Conservation (phyloP, 208 protist genomes). For the Tritrichomonas foetus region DNA sequence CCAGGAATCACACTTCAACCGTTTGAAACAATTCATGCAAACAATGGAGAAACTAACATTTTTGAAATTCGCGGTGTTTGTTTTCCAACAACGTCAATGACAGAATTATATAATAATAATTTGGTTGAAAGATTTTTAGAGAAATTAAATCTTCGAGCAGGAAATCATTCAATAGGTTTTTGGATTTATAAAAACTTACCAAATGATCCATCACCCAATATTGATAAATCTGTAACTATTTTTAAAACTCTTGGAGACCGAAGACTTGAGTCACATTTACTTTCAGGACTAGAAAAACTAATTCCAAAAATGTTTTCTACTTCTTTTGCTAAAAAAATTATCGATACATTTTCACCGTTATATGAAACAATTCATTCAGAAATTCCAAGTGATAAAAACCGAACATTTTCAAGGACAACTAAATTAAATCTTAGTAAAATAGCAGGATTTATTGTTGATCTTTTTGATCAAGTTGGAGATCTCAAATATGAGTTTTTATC, state of each 20-base stretch:
- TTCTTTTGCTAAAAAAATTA: not conserved
- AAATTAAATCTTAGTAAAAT: not conserved
- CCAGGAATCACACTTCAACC: not conserved
- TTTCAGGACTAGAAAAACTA: not conserved
- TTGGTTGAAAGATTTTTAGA: not conserved
- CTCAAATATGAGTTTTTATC: no score
- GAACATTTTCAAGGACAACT: not conserved
- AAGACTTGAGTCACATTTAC: not conserved
- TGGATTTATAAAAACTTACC: not conserved
- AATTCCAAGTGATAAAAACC: not conserved
- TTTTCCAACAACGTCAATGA: not conserved
- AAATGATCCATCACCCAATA: not conserved
- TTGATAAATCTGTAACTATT: not conserved
- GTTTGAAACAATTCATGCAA: not conserved
- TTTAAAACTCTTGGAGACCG: not conserved
- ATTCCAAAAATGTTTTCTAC: not conserved
- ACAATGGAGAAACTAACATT: not conserved
- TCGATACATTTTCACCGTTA: not conserved
- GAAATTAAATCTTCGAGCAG: not conserved
- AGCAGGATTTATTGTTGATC: not conserved
- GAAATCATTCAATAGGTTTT: conserved; percentile 16
- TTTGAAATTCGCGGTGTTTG: not conserved
- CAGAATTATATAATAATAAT: not conserved
- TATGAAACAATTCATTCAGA: not conserved
- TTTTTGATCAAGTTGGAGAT: no score